Evolutionary conservation across 2,329 filamentous ascomycete species (phyloP).

Genomic region (Aspergillus hiratsukae): DNA sequence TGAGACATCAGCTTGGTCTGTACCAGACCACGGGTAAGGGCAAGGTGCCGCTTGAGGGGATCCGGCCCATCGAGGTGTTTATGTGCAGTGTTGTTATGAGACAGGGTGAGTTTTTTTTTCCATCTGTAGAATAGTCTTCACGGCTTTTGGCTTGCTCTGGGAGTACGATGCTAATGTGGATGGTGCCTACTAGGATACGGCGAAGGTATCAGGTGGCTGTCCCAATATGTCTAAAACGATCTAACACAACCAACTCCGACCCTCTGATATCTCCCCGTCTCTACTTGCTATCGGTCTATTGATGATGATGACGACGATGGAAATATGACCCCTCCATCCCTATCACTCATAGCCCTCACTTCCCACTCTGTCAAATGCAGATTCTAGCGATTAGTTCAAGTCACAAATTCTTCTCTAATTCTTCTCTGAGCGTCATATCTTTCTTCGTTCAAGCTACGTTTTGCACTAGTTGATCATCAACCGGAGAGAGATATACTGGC

Average conservation of each 20-base stretch:
- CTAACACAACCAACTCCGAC: not conserved
- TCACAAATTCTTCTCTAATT: not conserved
- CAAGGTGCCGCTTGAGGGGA: constrained; percentile 86
- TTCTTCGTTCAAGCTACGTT: not conserved
- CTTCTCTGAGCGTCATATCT: not conserved
- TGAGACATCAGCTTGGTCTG: constrained; percentile 84
- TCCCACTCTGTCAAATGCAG: not conserved
- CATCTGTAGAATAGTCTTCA: too few relatives aligned
- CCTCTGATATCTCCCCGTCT: not conserved
- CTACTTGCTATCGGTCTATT: not conserved
- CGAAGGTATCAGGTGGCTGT: constrained; percentile 86
- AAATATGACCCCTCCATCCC: not conserved
- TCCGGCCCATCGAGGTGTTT: constrained; percentile 93
- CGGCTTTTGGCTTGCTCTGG: not conserved
- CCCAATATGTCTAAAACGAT: constrained; percentile 73
- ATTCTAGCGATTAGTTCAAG: not conserved
- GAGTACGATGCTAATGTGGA: constrained; percentile 4
- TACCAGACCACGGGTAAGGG: constrained; percentile 97
- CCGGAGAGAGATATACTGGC: not conserved
- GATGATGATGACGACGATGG: not conserved
- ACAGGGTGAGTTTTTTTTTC: constrained; percentile 59
- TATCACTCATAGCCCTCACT: not conserved
- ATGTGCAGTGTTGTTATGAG: constrained; percentile 99
- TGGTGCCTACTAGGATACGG: constrained; percentile 60
- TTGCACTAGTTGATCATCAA: not conserved